Evolutionary conservation across 192 early-diverging fungal species (phyloP).

Genomic region (Entrophospora sp.): DNA sequence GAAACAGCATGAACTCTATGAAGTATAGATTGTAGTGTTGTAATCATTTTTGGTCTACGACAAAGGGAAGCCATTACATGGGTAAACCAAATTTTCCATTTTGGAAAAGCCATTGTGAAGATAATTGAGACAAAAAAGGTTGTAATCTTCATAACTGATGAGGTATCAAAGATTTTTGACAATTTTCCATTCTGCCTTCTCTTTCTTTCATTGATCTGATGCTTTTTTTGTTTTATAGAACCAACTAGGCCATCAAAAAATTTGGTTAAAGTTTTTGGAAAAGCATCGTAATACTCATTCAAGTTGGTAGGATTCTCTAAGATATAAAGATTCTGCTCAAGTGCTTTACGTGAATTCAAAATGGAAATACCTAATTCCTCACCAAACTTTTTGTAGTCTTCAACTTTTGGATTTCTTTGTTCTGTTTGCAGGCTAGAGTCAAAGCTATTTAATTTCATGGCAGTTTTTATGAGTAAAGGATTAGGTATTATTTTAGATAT

Average conservation of each 20-base stretch:
- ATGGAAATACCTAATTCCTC: no score
- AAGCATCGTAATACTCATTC: background rate
- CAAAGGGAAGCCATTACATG: background rate
- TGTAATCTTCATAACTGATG: background rate
- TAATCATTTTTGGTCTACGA: background rate
- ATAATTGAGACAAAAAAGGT: constrained; percentile 3
- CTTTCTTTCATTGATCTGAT: background rate
- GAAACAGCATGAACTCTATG: background rate
- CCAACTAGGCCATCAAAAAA: background rate
- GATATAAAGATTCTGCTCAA: background rate
- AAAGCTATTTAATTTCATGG: background rate
- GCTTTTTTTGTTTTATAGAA: background rate
- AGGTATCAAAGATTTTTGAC: background rate
- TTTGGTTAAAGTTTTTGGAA: background rate
- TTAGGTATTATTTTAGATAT: background rate
- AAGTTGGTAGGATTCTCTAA: background rate
- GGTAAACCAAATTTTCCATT: background rate
- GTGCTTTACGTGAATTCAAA: background rate
- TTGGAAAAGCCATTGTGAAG: background rate
- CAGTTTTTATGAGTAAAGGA: background rate
- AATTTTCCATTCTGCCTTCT: background rate
- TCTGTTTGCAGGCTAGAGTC: background rate
- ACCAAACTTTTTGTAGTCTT: background rate
- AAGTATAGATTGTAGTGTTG: background rate
- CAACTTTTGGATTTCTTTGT: background rate